phyloP scores from a whole-genome alignment of 352 stramenopile species.

The Pythium apleroticum region DNA sequence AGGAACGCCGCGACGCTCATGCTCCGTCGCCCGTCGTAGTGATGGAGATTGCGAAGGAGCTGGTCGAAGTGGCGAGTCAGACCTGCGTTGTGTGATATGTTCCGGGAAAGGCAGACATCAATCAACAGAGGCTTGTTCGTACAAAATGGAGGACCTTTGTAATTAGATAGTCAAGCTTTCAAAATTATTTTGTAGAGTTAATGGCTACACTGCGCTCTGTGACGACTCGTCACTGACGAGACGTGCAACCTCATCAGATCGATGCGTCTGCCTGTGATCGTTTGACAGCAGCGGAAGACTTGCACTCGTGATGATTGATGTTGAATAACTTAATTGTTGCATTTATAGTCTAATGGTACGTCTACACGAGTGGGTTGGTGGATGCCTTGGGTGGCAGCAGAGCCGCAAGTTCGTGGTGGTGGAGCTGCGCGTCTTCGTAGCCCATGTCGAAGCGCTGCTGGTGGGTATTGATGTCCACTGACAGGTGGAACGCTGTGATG shows the following conservation, averaged over 20 bases:
- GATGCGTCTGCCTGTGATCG: too few relatives aligned
- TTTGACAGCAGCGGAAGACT: too few relatives aligned
- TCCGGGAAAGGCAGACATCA: background rate
- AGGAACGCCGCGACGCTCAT: slow-evolving; percentile 2
- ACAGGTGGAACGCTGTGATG: slow-evolving; percentile 55
- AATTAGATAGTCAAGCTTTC: too few relatives aligned
- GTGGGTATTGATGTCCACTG: slow-evolving; percentile 49
- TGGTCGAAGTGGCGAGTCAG: background rate
- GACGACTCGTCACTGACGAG: too few relatives aligned
- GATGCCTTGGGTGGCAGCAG: slow-evolving; percentile 35
- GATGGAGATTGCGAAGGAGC: background rate
- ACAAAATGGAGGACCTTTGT: background rate
- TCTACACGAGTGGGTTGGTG: background rate
- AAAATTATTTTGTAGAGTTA: too few relatives aligned
- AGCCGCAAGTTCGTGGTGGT: slow-evolving; percentile 51
- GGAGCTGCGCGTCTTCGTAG: slow-evolving; percentile 54
- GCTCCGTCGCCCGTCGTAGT: background rate
- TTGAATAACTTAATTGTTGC: slow-evolving; percentile 10
- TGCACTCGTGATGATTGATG: background rate
- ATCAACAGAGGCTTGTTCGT: too few relatives aligned
- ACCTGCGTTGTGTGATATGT: slow-evolving; percentile 1
- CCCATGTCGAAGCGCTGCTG: slow-evolving; percentile 57
- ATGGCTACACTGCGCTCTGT: too few relatives aligned
- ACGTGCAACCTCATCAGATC: too few relatives aligned
- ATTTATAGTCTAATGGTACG: background rate